phyloP scores from a whole-genome alignment of 139 green algal species.

The Volvox africanus region DNA sequence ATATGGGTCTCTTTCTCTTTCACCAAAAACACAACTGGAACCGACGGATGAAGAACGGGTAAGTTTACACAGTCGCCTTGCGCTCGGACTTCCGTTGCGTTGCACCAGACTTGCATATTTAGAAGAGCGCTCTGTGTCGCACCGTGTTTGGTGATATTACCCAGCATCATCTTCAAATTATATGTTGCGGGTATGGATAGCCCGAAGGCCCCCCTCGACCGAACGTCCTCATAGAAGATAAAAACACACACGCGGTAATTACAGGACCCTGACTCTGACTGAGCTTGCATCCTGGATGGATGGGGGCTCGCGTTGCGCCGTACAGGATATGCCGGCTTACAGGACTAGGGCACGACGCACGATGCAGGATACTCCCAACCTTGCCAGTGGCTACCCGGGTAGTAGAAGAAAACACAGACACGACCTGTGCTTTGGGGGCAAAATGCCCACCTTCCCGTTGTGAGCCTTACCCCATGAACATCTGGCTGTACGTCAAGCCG shows the following conservation, averaged over 20 bases:
- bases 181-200: too few species aligned
- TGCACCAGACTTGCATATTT: background rate
- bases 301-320: too few species aligned
- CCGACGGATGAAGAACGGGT: background rate
- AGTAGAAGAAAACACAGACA: background rate
- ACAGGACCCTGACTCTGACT: too few species aligned
- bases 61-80: background rate
- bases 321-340: background rate
- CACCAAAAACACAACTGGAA: background rate
- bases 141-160: too few species aligned
- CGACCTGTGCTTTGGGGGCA: too few species aligned
- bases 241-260: too few species aligned
- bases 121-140: too few species aligned
- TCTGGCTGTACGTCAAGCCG: conserved; percentile 8
- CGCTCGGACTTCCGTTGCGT: background rate
- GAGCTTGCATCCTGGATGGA: background rate
- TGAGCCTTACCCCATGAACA: conserved; percentile 8
- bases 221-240: too few species aligned
- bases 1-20: background rate
- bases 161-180: too few species aligned
- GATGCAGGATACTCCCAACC: background rate
- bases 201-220: too few species aligned
- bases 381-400: background rate
- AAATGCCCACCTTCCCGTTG: too few species aligned
- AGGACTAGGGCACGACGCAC: background rate